Evolutionary conservation across 2,329 filamentous ascomycete species (phyloP).

Genomic region (Cordyceps javanica): DNA sequence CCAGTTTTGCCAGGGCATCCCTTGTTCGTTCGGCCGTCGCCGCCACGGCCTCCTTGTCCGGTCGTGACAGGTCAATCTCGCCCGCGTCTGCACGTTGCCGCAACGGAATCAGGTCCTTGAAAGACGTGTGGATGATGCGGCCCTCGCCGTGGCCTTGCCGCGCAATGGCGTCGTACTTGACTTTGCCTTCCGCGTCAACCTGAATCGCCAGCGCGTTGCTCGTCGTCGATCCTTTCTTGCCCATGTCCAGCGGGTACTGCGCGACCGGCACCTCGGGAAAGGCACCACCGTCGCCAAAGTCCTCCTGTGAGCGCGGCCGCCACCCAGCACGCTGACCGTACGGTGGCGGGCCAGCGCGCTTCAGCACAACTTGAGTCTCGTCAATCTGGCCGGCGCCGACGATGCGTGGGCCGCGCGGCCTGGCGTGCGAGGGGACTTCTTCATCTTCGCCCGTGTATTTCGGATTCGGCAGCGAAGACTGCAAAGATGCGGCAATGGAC

Average conservation of each 20-base stretch:
- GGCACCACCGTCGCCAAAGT: conserved; percentile 93
- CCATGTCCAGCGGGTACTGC: conserved; percentile 95
- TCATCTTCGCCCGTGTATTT: conserved; percentile 89
- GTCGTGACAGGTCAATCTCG: conserved; percentile 79
- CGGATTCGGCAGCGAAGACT: conserved; percentile 77
- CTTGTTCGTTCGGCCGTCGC: conserved; percentile 84
- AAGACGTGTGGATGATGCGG: conserved; percentile 86
- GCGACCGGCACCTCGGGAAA: conserved; percentile 92
- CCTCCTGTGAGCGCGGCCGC: conserved; percentile 81
- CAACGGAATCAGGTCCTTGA: conserved; percentile 93
- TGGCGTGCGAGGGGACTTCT: conserved; percentile 63
- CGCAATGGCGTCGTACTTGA: conserved; percentile 95
- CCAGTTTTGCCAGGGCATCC: conserved; percentile 73
- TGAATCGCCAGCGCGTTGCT: conserved; percentile 90
- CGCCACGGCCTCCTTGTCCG: conserved; percentile 76
- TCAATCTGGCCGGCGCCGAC: conserved; percentile 74
- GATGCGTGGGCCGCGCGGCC: conserved; percentile 75
- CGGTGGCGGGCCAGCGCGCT: conserved; percentile 75
- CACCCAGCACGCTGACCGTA: conserved; percentile 86
- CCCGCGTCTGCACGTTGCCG: conserved; percentile 89
- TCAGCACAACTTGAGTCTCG: conserved; percentile 77
- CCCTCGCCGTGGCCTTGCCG: conserved; percentile 78
- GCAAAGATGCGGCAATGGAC: conserved; percentile 64
- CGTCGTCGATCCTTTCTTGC: conserved; percentile 63
- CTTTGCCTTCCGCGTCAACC: conserved; percentile 84